These are phyloP conservation scores for Suhomyces yuchorum DNA, from an alignment of 1,139 yeast species.

Conservation along the genomic window DNA sequence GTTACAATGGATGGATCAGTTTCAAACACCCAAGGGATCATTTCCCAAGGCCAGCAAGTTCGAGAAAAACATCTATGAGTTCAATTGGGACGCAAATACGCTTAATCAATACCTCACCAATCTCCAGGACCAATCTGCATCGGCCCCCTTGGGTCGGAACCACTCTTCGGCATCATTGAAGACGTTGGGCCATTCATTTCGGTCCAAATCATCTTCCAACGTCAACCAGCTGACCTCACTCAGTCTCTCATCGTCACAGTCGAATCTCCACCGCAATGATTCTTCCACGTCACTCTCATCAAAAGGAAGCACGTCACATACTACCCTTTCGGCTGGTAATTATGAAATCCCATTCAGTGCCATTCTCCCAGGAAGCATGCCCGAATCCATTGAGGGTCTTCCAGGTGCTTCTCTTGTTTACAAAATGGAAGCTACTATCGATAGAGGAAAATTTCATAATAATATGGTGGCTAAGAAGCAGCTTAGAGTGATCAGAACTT, in stretches of 20 bases:
- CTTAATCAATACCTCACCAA: slow-evolving; percentile 36
- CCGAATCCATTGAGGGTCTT: slow-evolving; percentile 89
- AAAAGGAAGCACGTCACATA: slow-evolving; percentile 22
- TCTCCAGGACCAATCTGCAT: slow-evolving; percentile 30
- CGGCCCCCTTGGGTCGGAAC: slow-evolving; percentile 19
- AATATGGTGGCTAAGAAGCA: slow-evolving; percentile 70
- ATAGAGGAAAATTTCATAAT: slow-evolving; percentile 75
- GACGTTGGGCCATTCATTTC: slow-evolving; percentile 30
- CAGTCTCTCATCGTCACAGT: slow-evolving; percentile 18
- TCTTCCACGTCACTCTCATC: slow-evolving; percentile 19
- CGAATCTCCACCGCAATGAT: slow-evolving; percentile 8
- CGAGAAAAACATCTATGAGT: slow-evolving; percentile 70
- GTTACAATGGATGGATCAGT: slow-evolving; percentile 57
- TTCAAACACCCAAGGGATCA: slow-evolving; percentile 47
- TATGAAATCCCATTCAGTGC: slow-evolving; percentile 91
- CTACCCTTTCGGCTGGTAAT: slow-evolving; percentile 64
- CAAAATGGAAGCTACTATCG: slow-evolving; percentile 76
- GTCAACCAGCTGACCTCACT: slow-evolving; percentile 27
- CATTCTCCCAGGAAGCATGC: slow-evolving; percentile 78
- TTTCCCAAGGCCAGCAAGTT: slow-evolving; percentile 56
- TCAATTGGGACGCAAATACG: slow-evolving; percentile 73
- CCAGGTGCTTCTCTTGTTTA: slow-evolving; percentile 84
- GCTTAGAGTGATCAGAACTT: slow-evolving; percentile 81
- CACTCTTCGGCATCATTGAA: slow-evolving; percentile 41
- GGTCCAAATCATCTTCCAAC: slow-evolving; percentile 38